Evolutionary conservation across 768 basidiomycete species (phyloP).

Genomic region (Termitomyces sp.): DNA sequence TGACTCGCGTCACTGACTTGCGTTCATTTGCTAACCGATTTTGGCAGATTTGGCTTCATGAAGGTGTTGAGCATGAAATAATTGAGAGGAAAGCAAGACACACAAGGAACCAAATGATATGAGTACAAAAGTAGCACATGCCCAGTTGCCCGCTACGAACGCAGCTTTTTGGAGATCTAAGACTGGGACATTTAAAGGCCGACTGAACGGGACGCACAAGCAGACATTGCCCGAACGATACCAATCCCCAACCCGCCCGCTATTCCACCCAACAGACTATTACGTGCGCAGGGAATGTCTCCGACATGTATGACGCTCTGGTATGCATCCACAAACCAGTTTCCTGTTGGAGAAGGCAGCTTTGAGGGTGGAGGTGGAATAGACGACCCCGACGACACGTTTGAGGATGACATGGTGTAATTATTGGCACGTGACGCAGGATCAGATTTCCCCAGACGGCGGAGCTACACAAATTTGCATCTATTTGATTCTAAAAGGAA

Average conservation of each 20-base stretch:
- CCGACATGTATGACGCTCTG: slow-evolving; percentile 59
- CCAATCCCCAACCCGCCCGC: slow-evolving; percentile 79
- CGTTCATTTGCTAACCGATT: slow-evolving; percentile 52
- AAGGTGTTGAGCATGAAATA: slow-evolving; percentile 2
- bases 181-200: not conserved
- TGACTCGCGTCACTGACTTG: slow-evolving; percentile 48
- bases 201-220: slow-evolving; percentile 41
- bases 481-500: no score
- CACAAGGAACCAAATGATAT: slow-evolving; percentile 23
- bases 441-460: no score
- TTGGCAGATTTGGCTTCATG: slow-evolving; percentile 61
- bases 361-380: slow-evolving; percentile 32
- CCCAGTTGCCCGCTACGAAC: slow-evolving; percentile 75
- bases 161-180: slow-evolving; percentile 37
- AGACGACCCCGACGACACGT: slow-evolving; percentile 16
- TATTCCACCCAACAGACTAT: slow-evolving; percentile 73
- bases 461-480: no score
- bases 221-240: slow-evolving; percentile 62
- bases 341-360: slow-evolving; percentile 36
- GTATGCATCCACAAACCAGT: slow-evolving; percentile 31
- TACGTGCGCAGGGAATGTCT: slow-evolving; percentile 76
- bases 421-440: not conserved
- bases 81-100: slow-evolving; percentile 22
- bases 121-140: slow-evolving; percentile 63
- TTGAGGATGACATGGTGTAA: slow-evolving; percentile 3